Percentiles rank a stretch among this genome's conserved stretches.
Conservation (phyloP, 2,329 filamentous ascomycete genomes). For the Ceratocystis albifundus region DNA sequence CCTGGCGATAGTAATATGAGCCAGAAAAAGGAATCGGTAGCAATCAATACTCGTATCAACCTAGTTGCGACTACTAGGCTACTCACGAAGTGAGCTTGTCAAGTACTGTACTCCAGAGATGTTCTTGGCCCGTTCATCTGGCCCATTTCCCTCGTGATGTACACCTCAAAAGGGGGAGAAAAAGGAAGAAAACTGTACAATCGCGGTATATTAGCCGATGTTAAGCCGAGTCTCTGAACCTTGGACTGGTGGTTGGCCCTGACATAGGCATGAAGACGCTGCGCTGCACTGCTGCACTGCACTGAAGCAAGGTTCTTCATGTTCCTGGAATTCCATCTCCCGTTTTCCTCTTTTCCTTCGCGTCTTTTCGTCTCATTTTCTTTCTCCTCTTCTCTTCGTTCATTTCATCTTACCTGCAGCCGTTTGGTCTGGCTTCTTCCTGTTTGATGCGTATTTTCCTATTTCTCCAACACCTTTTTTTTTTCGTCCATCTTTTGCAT, state of each 20-base stretch:
- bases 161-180: neutral
- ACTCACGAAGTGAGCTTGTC: too few relatives aligned
- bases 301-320: neutral
- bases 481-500: conserved; percentile 1
- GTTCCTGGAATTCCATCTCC: neutral
- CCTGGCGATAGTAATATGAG: too few relatives aligned
- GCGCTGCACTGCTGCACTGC: too few relatives aligned
- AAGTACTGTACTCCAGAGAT: too few relatives aligned
- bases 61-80: too few relatives aligned
- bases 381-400: conserved; percentile 8
- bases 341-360: conserved; percentile 8
- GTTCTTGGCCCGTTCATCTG: too few relatives aligned
- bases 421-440: too few relatives aligned
- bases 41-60: too few relatives aligned
- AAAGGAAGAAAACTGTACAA: too few relatives aligned
- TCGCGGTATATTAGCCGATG: neutral
- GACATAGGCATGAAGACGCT: neutral
- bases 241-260: neutral
- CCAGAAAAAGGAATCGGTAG: too few relatives aligned
- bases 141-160: neutral
- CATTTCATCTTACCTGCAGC: neutral
- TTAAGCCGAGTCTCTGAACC: neutral
- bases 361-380: neutral
- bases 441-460: conserved; percentile 1
- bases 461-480: neutral